Conservation (phyloP, 176 grass and related monocot genomes). For the Secale cereale region DNA sequence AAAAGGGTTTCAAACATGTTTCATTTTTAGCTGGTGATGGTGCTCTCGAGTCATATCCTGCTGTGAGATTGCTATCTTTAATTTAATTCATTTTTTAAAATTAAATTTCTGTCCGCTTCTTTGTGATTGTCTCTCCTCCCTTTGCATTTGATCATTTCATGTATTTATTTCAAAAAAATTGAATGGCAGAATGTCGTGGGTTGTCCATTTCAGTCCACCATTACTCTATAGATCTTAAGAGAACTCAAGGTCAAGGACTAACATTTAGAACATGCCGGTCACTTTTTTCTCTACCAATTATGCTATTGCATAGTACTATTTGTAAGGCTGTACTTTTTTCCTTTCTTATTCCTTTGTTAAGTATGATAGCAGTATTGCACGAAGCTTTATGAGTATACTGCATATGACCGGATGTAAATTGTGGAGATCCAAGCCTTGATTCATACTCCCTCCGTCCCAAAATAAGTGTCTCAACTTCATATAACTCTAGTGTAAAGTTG, state of each 20-base stretch:
- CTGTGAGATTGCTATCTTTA: conserved; percentile 52
- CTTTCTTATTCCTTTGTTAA: conserved; percentile 5
- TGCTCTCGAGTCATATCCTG: conserved; percentile 91
- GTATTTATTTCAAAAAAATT: background rate
- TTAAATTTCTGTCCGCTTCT: background rate
- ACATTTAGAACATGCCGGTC: background rate
- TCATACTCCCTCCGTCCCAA: too few relatives aligned
- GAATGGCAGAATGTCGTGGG: background rate
- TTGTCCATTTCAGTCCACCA: background rate
- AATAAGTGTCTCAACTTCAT: too few relatives aligned
- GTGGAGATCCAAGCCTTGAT: background rate
- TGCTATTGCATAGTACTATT: background rate
- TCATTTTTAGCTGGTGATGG: conserved; percentile 68
- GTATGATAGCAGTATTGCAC: background rate
- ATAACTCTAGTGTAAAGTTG: too few relatives aligned
- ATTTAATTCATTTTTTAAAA: background rate
- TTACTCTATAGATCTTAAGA: background rate
- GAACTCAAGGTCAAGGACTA: background rate
- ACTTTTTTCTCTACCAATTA: conserved; percentile 7
- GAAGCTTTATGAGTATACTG: background rate
- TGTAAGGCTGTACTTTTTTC: background rate
- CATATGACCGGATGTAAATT: background rate
- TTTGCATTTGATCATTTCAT: background rate
- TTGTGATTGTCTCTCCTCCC: background rate
- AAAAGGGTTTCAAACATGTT: conserved; percentile 75